Evolutionary conservation across 2,329 filamentous ascomycete genomes (phyloP).

Genomic region (Botrytis hyacinthi): DNA sequence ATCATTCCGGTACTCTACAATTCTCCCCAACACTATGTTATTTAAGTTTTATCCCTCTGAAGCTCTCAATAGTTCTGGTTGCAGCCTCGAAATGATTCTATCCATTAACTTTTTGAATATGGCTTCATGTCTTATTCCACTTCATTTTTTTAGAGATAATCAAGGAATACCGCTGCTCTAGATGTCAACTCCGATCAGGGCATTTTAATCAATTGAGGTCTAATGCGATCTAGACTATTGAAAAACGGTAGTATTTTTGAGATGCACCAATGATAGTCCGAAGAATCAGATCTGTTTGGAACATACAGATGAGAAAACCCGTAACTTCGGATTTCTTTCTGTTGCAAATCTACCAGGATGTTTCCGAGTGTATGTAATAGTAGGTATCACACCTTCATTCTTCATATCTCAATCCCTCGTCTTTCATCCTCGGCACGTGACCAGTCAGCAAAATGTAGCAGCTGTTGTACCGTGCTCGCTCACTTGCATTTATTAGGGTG

Average conservation of each 20-base stretch:
- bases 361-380: background rate
- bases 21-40: fast-evolving
- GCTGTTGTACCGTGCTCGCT: background rate
- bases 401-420: background rate
- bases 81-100: background rate
- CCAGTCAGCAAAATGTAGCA: background rate
- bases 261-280: background rate
- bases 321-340: background rate
- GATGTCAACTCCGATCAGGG: background rate
- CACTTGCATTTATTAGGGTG: background rate
- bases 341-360: background rate
- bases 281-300: background rate
- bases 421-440: background rate
- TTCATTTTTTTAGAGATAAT: background rate
- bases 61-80: background rate
- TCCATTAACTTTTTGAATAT: background rate
- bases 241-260: background rate
- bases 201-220: background rate
- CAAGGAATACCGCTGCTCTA: background rate
- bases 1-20: background rate
- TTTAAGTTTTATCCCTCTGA: background rate
- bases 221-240: background rate
- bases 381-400: background rate
- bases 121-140: background rate
- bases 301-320: background rate